Evolutionary conservation across 441 rosid genomes (phyloP).

Genomic region (Euphorbia corollata): DNA sequence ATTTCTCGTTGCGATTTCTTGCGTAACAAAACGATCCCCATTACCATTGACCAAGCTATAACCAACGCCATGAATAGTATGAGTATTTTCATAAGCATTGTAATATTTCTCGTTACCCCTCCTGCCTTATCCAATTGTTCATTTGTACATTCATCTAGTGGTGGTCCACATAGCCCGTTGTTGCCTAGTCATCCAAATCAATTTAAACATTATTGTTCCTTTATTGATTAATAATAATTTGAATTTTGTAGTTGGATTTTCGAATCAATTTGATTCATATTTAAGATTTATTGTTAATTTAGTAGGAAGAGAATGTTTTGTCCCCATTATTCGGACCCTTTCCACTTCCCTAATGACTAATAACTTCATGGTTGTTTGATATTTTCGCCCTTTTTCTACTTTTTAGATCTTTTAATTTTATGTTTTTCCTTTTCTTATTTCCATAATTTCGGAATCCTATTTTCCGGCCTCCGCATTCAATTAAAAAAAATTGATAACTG

Average conservation of each 20-base stretch:
- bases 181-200: slow-evolving; percentile 44
- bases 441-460: too few species aligned
- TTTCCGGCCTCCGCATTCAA: neutral
- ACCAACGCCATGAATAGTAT: slow-evolving; percentile 23
- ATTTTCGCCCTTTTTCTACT: too few species aligned
- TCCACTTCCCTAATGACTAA: too few species aligned
- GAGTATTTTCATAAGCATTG: slow-evolving; percentile 14
- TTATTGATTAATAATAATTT: too few species aligned
- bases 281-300: too few species aligned
- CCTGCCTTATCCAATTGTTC: neutral
- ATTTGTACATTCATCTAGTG: slow-evolving; percentile 37
- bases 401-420: too few species aligned
- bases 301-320: too few species aligned
- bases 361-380: too few species aligned
- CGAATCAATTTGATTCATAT: too few species aligned
- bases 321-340: too few species aligned
- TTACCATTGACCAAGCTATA: slow-evolving; percentile 17
- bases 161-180: slow-evolving; percentile 51
- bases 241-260: too few species aligned
- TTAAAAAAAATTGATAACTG: neutral
- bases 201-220: neutral
- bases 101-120: slow-evolving; percentile 13
- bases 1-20: slow-evolving; percentile 18
- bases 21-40: slow-evolving; percentile 16
- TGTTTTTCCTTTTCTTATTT: too few species aligned